Conservation (phyloP, 2,329 filamentous ascomycete species). For the Diaporthe destruens region DNA sequence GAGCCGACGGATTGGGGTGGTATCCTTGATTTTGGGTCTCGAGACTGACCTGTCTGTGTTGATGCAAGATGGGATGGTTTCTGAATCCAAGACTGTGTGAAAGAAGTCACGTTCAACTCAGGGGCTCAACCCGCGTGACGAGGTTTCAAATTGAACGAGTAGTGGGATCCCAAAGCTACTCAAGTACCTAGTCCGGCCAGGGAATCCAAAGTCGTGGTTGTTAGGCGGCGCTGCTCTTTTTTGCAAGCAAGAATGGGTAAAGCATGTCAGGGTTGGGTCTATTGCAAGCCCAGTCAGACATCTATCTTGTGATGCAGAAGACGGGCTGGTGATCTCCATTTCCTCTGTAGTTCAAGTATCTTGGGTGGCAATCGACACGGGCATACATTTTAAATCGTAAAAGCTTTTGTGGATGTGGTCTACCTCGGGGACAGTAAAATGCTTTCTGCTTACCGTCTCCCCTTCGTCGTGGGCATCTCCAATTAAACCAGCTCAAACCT, state of each 20-base stretch:
- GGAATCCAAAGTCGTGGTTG: neutral
- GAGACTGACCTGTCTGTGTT: neutral
- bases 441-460: neutral
- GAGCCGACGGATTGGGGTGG: neutral
- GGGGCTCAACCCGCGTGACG: neutral
- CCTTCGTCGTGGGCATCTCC: conserved; percentile 29
- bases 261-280: neutral
- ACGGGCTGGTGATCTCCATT: too few species aligned
- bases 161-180: neutral
- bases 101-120: neutral
- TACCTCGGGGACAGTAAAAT: neutral
- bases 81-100: neutral
- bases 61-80: neutral
- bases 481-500: conserved; percentile 29
- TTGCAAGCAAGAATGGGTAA: neutral
- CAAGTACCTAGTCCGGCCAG: neutral
- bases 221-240: neutral
- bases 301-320: too few species aligned
- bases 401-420: conserved; percentile 28
- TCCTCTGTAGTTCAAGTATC: too few species aligned
- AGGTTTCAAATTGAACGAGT: neutral
- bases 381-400: conserved; percentile 20
- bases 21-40: neutral
- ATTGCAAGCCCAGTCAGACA: too few species aligned
- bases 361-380: neutral